Base-by-base conservation (phyloP, 1,284 basidiomycete genomes). In the Exobasidium cylindrosporum region DNA sequence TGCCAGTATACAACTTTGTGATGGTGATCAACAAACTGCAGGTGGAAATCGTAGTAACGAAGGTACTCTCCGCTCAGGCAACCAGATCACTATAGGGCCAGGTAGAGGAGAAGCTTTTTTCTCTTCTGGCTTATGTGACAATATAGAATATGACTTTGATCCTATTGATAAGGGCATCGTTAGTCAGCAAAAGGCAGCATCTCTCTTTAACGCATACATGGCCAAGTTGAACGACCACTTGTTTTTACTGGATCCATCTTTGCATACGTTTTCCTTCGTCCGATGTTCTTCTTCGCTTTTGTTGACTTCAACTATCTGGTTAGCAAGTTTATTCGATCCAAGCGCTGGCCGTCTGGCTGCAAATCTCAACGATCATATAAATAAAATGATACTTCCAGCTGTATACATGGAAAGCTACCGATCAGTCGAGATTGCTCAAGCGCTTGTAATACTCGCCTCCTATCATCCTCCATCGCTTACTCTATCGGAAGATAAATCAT, bases 361-460 rank as follows among this genome's bases (percentile, higher is more conserved):
- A 6, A 24, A 11, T 3, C 32, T 58, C n/a, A 45, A 58, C 23
- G 31, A 2, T 3, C 57, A 58, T 28, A 11, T 58, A 11, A 3
- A 28, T 2, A 47, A 49, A 24, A 56, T 7, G 6, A 26, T 58
- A 7, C 17, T 58, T 30, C 57, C 57, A 6, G 57, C 57, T 13
- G 45, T 58, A 14, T 45, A 56, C 2, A 30, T 49, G 4, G 44
- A 58, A 29, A 43, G 45, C 28, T 58, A 31, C 32, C 4, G 57
- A 52, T 49, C 43, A 14, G 46, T 35, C 3, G 56, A 57, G 35
- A 30, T 57, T 21, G 56, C 35, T n/a, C 56, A 57, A 43, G 56
- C 56, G 30, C 28, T 57, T 11, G 30, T 57, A 5, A n/a, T 57
- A n/a, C 21, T 57, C 11, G 56, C 56, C 14, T 7, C n/a, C n/a